These are phyloP conservation scores for Kodamaea sagamina DNA, from an alignment of 805 yeast genomes.

Conservation along the genomic window DNA sequence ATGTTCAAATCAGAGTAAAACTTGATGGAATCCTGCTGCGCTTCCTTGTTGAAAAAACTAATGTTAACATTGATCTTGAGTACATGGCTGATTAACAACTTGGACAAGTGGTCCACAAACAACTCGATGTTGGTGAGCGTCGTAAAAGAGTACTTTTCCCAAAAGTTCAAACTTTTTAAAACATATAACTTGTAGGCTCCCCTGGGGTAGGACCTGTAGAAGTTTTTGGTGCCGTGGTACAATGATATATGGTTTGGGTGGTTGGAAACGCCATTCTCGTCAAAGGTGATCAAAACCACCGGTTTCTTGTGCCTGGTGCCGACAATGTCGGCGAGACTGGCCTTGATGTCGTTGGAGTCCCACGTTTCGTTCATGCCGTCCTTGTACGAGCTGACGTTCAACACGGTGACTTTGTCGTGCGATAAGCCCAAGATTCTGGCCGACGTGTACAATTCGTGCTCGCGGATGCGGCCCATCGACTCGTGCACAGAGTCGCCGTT, in stretches of 20 bases:
- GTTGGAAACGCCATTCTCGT: slow-evolving; percentile 74
- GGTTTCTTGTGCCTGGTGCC: slow-evolving; percentile 20
- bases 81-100: slow-evolving; percentile 30
- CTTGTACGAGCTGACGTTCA: slow-evolving; percentile 37
- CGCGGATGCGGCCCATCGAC: slow-evolving; percentile 67
- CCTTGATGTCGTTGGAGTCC: slow-evolving; percentile 50
- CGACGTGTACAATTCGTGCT: slow-evolving; percentile 57
- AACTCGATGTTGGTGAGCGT: slow-evolving; percentile 43
- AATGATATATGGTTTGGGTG: slow-evolving; percentile 86
- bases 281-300: slow-evolving; percentile 70
- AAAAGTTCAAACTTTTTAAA: slow-evolving; percentile 38
- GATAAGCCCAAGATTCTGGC: slow-evolving; percentile 55
- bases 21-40: slow-evolving; percentile 30
- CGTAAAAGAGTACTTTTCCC: slow-evolving; percentile 54
- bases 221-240: slow-evolving; percentile 49
- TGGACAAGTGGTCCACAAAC: slow-evolving; percentile 39
- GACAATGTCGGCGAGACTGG: slow-evolving; percentile 34
- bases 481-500: slow-evolving; percentile 66
- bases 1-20: slow-evolving; percentile 43
- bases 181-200: slow-evolving; percentile 25
- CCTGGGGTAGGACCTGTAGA: slow-evolving; percentile 17
- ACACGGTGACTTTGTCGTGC: slow-evolving; percentile 42
- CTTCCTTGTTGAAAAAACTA: slow-evolving; percentile 34
- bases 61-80: slow-evolving; percentile 39
- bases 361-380: slow-evolving; percentile 75